These are phyloP conservation scores for Globisporangium nagaii DNA, from an alignment of 352 stramenopile genomes.

Conservation along the genomic window DNA sequence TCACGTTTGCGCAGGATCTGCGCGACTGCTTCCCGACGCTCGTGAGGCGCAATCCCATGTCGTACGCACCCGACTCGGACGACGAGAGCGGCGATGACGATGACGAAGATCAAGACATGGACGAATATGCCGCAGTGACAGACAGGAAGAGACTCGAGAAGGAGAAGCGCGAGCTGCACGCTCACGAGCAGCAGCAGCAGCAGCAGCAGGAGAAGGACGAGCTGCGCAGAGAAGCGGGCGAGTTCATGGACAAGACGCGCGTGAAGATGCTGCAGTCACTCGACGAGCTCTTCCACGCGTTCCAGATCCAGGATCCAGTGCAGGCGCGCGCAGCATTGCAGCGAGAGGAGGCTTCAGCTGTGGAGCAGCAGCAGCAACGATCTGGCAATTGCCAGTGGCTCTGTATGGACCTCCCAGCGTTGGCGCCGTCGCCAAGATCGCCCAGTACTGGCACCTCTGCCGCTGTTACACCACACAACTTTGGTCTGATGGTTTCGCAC, in stretches of 20 bases:
- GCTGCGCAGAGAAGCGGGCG: constrained; percentile 1
- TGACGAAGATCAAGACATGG: not conserved
- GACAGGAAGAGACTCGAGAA: constrained; percentile 4
- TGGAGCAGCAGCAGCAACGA: not conserved
- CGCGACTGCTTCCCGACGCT: constrained; percentile 62
- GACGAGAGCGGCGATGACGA: constrained; percentile 21
- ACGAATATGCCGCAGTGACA: not conserved
- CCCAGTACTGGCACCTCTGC: not conserved
- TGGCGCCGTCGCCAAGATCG: not conserved
- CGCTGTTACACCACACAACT: constrained; percentile 23
- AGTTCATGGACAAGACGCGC: constrained; percentile 28
- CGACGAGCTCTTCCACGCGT: constrained; percentile 34
- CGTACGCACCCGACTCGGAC: constrained; percentile 20
- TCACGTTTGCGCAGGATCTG: constrained; percentile 44
- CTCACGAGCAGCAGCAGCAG: not conserved
- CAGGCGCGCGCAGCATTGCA: constrained; percentile 22
- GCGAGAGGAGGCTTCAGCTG: constrained; percentile 14
- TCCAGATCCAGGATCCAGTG: constrained; percentile 24
- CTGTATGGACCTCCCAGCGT: constrained; percentile 46
- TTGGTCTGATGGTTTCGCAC: constrained; percentile 59
- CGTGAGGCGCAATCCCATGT: constrained; percentile 42
- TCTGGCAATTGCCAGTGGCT: constrained; percentile 32
- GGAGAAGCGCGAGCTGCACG: not conserved
- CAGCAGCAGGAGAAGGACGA: not conserved
- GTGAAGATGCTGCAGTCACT: constrained; percentile 40